Base-by-base conservation (phyloP, 495 filamentous ascomycete species). In the Podospora comata region DNA sequence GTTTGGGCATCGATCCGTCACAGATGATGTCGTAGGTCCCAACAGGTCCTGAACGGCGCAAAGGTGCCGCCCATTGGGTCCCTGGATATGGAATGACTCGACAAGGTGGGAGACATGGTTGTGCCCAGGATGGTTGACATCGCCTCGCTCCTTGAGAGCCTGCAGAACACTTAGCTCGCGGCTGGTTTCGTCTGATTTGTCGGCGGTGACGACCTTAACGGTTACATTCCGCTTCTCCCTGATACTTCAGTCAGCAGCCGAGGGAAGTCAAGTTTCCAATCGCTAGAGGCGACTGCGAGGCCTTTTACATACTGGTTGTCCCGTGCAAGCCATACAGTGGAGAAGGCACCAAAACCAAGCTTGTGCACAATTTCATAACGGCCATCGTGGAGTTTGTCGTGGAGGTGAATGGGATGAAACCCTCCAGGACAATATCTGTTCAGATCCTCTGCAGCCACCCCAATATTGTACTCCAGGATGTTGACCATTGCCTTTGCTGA, bases 311-410 rank as follows among this genome's bases (percentile, higher is more conserved):
- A 23, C 23, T 23, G 23, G 23, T 23, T 58, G 16, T 65, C 62
- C 26, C 62, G 39, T 3, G 62, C 62, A 30, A 65, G 44, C 62
- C 62, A 65, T 6, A 65, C 62, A n/a, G 62, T 65, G 19, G 62
- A 54, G 26, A 65, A 65, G 18, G 34, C 48, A 5, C 62, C 62
- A 27, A 27, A 27, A 5, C 62, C 62, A 16, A 55, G 62, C 48
- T 65, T 65, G n/a, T 65, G 62, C 34, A 26, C n/a, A 19, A 65
- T 30, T 26, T 53, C 44, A 27, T 65, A 65, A 3, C 62, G 62
- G 11, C 44, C 62, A 18, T 65, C 18, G 2, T 65, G n/a, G n/a
- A 65, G 44, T 34, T 19, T 30, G 62, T 65, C 62, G 39, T 53
- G 34, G 2, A 65, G 26, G 62, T 28, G 15, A 15, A 56, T 28